A percentile compares a stretch with the other conserved stretches of the same genome.
Evolutionary conservation across 192 early-diverging fungal species (phyloP).

Genomic region (Backusella morwellensis): DNA sequence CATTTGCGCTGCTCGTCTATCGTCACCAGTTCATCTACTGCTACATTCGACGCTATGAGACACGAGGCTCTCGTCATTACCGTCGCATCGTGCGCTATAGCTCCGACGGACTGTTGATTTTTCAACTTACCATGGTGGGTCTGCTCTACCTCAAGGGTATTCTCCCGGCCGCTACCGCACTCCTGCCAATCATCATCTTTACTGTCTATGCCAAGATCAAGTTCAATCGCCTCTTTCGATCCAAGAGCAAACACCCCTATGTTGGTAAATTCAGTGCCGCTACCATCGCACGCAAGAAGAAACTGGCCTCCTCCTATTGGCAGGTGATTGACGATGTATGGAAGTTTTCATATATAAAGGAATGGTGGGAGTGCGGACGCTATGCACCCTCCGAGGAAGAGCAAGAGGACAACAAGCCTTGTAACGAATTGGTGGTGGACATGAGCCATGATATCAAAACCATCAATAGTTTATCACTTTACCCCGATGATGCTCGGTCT

Average conservation of each 20-base stretch:
- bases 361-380: constrained; percentile 21
- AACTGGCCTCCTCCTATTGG: background rate
- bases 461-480: background rate
- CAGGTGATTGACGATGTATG: constrained; percentile 22
- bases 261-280: background rate
- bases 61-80: constrained; percentile 49
- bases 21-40: constrained; percentile 63
- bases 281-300: background rate
- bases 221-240: constrained; percentile 42
- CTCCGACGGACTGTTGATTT: constrained; percentile 55
- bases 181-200: constrained; percentile 42
- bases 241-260: constrained; percentile 37
- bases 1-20: constrained; percentile 51
- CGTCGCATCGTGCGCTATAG: constrained; percentile 54
- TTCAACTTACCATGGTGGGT: constrained; percentile 57
- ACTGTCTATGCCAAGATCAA: constrained; percentile 48
- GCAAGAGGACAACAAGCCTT: background rate
- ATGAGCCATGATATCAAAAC: background rate
- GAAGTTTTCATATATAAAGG: constrained; percentile 23
- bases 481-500: background rate
- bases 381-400: background rate
- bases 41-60: constrained; percentile 59
- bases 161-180: constrained; percentile 34
- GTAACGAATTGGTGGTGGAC: background rate
- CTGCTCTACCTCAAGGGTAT: constrained; percentile 50